A percentile compares a stretch with the other conserved stretches of the same genome.
Evolutionary conservation across 1,284 basidiomycete genomes (phyloP).

Genomic region (Apiotrichum laibachii): DNA sequence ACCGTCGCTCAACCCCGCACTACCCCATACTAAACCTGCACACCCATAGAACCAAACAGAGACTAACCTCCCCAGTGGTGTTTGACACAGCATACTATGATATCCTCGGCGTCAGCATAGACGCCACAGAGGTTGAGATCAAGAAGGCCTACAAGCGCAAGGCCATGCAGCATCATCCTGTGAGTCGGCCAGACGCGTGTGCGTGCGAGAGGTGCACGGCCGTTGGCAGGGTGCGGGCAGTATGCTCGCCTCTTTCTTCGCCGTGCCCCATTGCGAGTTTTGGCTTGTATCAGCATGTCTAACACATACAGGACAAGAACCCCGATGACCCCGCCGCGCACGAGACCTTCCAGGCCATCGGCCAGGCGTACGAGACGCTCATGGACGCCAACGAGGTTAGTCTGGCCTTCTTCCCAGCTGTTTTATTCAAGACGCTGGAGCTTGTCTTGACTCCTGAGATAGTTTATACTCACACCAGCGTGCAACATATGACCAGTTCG

Average conservation of each 20-base stretch:
- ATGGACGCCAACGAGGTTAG: slow-evolving; percentile 62
- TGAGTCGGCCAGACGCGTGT: slow-evolving; percentile 55
- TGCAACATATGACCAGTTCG: slow-evolving; percentile 75
- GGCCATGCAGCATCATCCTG: slow-evolving; percentile 86
- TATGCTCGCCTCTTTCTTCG: slow-evolving; percentile 21
- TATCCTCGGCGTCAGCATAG: slow-evolving; percentile 66
- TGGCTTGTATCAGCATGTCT: too few species aligned
- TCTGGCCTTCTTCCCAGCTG: too few species aligned
- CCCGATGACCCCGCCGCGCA: slow-evolving; percentile 59
- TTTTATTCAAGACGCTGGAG: too few species aligned
- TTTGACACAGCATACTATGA: slow-evolving; percentile 61
- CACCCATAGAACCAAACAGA: background rate
- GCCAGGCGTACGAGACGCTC: slow-evolving; percentile 85
- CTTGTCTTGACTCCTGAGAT: too few species aligned
- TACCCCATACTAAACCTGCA: too few species aligned
- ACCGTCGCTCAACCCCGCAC: too few species aligned
- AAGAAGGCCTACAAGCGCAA: slow-evolving; percentile 90
- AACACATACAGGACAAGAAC: slow-evolving; percentile 38
- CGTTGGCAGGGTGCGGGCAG: background rate
- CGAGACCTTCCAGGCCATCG: slow-evolving; percentile 79
- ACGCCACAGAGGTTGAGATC: slow-evolving; percentile 72
- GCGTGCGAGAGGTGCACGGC: background rate
- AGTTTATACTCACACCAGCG: slow-evolving; percentile 51
- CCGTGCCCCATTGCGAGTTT: too few species aligned
- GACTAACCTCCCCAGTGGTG: slow-evolving; percentile 34